A percentile compares a stretch with the other conserved stretches of the same genome.
Conservation (phyloP, 1,139 yeast genomes). For the Blastobotrys aristatus region DNA sequence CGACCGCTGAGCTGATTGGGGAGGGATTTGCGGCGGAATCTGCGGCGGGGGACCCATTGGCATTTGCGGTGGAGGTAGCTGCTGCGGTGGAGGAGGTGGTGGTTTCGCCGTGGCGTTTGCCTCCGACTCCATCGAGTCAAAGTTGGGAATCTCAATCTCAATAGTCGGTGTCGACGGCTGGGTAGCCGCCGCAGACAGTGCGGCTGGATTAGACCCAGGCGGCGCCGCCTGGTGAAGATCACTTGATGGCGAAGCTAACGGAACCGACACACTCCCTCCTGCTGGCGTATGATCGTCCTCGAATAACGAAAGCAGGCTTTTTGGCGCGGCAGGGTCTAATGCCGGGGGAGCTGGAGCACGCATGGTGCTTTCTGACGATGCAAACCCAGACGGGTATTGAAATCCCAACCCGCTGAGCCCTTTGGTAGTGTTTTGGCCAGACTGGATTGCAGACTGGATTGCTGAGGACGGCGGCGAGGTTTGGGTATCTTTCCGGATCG, state of each 20-base stretch:
- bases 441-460: neutral
- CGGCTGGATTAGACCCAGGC: conserved; percentile 18
- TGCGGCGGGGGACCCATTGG: neutral
- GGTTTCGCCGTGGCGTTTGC: conserved; percentile 2
- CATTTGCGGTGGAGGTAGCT: conserved; percentile 6
- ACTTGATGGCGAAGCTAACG: conserved; percentile 1
- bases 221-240: neutral
- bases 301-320: conserved; percentile 65
- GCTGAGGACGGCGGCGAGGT: neutral
- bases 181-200: conserved; percentile 25
- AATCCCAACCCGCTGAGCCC: conserved; percentile 12
- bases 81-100: conserved; percentile 5
- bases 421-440: neutral
- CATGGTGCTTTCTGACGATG: conserved; percentile 8
- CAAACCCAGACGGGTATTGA: conserved; percentile 9
- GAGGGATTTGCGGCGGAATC: conserved; percentile 12
- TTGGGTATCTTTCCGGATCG: neutral
- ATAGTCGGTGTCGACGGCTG: conserved; percentile 45
- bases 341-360: conserved; percentile 12
- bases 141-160: conserved; percentile 55
- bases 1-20: conserved; percentile 18
- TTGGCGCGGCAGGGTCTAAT: conserved; percentile 8
- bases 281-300: conserved; percentile 40
- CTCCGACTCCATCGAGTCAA: conserved; percentile 36
- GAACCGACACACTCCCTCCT: conserved; percentile 13